Percentiles rank a stretch among this genome's conserved stretches.
Conservation (phyloP, 441 rosid species). For the Pelargonium fulgidum region DNA sequence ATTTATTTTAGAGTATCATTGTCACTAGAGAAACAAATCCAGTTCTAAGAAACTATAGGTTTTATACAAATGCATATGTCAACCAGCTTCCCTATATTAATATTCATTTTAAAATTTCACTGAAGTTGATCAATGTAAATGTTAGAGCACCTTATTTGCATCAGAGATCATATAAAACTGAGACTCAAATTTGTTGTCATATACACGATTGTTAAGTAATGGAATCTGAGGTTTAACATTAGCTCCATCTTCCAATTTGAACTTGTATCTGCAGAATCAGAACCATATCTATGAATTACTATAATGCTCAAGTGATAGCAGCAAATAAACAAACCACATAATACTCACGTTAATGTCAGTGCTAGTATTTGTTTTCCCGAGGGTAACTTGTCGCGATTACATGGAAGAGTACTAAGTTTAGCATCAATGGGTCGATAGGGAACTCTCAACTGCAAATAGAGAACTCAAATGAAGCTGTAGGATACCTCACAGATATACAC, state of each 20-base stretch:
- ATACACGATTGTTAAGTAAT: slow-evolving; percentile 83
- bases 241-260: slow-evolving; percentile 92
- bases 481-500: slow-evolving; percentile 12
- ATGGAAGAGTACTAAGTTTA: slow-evolving; percentile 64
- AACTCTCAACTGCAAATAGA: slow-evolving; percentile 56
- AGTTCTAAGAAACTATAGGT: neutral
- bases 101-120: slow-evolving; percentile 9
- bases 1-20: neutral
- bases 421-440: slow-evolving; percentile 82
- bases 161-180: slow-evolving; percentile 95
- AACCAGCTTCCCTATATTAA: slow-evolving; percentile 12
- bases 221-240: slow-evolving; percentile 84
- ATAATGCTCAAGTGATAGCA: slow-evolving; percentile 11
- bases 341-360: slow-evolving; percentile 69
- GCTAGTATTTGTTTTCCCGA: slow-evolving; percentile 92
- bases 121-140: slow-evolving; percentile 7
- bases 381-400: slow-evolving; percentile 71
- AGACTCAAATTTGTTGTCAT: slow-evolving; percentile 95
- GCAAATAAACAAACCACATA: slow-evolving; percentile 15
- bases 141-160: slow-evolving; percentile 62
- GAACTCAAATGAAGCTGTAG: slow-evolving; percentile 14
- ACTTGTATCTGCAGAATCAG: slow-evolving; percentile 63
- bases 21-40: slow-evolving; percentile 1
- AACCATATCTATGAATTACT: slow-evolving; percentile 11
- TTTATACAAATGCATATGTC: neutral